Evolutionary conservation across 768 basidiomycete species (phyloP).

Genomic region (Gloeopeniophorella convolvens): DNA sequence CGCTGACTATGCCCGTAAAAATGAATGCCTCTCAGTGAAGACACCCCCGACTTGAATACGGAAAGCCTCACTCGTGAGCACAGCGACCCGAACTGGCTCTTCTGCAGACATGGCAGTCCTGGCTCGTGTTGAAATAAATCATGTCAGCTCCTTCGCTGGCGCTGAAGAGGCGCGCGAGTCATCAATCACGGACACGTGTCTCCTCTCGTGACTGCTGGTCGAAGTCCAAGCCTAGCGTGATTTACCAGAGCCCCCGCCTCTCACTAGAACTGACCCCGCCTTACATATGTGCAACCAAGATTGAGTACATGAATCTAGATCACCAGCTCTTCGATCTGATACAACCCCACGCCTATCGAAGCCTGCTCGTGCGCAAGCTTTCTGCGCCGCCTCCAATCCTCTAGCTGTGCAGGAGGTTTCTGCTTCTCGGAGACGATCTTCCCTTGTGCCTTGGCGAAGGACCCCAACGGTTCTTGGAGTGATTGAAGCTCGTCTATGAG

Average conservation of each 20-base stretch:
- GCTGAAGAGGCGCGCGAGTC: too few species aligned
- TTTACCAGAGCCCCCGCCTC: too few species aligned
- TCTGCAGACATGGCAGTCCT: too few species aligned
- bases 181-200: too few species aligned
- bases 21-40: too few species aligned
- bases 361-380: slow-evolving; percentile 48
- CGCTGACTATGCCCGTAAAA: too few species aligned
- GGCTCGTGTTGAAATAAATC: too few species aligned
- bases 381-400: slow-evolving; percentile 34
- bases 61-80: slow-evolving; percentile 28
- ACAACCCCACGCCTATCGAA: slow-evolving; percentile 51
- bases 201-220: slow-evolving; percentile 30
- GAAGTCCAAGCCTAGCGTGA: slow-evolving; percentile 2
- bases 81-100: slow-evolving; percentile 22
- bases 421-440: slow-evolving; percentile 39
- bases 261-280: too few species aligned
- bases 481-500: slow-evolving; percentile 44
- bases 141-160: too few species aligned
- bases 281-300: too few species aligned
- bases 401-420: slow-evolving; percentile 15
- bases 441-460: slow-evolving; percentile 51
- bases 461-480: slow-evolving; percentile 56
- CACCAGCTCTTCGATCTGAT: slow-evolving; percentile 66
- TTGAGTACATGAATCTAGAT: slow-evolving; percentile 34
- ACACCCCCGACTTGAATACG: too few species aligned